These are phyloP conservation scores for Volvariella volvacea DNA, from an alignment of 1,284 basidiomycete genomes.

Conservation along the genomic window DNA sequence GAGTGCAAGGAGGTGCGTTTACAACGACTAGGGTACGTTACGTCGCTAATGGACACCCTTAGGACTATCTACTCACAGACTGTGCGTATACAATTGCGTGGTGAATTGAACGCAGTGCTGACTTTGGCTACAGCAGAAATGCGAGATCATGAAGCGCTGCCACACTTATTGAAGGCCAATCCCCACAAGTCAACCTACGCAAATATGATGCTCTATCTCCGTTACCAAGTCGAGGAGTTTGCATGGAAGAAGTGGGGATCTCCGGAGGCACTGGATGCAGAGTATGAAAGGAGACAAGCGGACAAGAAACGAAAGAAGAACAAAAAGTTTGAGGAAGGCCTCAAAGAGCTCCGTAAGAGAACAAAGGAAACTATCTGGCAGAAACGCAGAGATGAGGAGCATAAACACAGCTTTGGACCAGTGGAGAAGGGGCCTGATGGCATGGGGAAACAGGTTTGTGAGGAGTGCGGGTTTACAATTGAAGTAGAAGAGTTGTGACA, in stretches of 20 bases:
- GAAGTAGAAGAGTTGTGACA: conserved; percentile 75
- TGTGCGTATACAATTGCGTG: conserved; percentile 36
- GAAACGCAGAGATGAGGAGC: conserved; percentile 78
- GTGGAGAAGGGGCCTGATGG: conserved; percentile 48
- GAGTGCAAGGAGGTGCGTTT: conserved; percentile 87
- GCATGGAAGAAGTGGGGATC: conserved; percentile 99
- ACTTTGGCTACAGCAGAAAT: conserved; percentile 65
- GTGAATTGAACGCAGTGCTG: conserved; percentile 4
- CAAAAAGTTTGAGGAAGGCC: conserved; percentile 86
- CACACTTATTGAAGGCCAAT: conserved; percentile 93
- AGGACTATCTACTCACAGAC: conserved; percentile 91
- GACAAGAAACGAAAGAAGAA: conserved; percentile 91
- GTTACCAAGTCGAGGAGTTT: conserved; percentile 92
- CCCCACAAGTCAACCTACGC: conserved; percentile 95
- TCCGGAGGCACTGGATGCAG: conserved; percentile 83
- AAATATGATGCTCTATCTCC: conserved; percentile 99
- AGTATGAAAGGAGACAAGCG: conserved; percentile 74
- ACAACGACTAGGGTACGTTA: conserved; percentile 1
- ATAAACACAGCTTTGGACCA: conserved; percentile 75
- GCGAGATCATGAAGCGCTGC: conserved; percentile 85
- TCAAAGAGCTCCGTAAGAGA: conserved; percentile 75
- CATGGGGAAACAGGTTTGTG: conserved; percentile 67
- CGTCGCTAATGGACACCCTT: conserved; percentile 3
- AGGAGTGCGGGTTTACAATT: conserved; percentile 81
- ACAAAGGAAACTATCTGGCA: conserved; percentile 92